Evolutionary conservation across 1,284 basidiomycete species (phyloP).

Genomic region (Apiotrichum mycotoxinovorans): DNA sequence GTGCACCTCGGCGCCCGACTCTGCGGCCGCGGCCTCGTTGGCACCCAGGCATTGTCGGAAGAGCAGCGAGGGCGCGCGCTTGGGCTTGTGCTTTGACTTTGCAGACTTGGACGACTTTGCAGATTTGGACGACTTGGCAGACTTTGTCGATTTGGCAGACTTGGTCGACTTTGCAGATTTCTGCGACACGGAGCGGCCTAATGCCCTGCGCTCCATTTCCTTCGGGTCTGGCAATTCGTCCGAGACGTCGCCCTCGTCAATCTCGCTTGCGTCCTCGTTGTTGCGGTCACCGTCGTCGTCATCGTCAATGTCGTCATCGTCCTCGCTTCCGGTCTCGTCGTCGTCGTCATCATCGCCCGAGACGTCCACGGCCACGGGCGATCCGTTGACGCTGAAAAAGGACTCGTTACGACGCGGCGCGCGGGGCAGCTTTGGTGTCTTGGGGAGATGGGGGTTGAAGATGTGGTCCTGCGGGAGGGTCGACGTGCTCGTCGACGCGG

Average conservation of each 20-base stretch:
- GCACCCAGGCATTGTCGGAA: conserved; percentile 30
- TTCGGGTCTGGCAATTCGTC: conserved; percentile 44
- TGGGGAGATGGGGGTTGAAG: conserved; percentile 41
- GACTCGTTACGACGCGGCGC: conserved; percentile 32
- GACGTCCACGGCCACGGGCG: conserved; percentile 15
- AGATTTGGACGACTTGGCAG: conserved; percentile 30
- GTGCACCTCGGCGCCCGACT: conserved; percentile 3
- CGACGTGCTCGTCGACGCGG: conserved; percentile 11
- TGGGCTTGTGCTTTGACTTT: not conserved
- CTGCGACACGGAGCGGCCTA: conserved; percentile 25
- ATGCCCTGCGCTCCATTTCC: conserved; percentile 28
- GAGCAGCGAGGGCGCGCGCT: conserved; percentile 23
- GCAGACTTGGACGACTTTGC: conserved; percentile 34
- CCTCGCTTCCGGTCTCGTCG: not conserved
- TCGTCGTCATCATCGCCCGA: not conserved
- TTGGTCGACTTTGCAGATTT: not conserved
- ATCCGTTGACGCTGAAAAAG: conserved; percentile 35
- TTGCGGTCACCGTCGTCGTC: conserved; percentile 26
- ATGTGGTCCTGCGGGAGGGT: conserved; percentile 43
- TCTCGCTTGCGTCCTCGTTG: not conserved
- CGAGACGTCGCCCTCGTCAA: conserved; percentile 26
- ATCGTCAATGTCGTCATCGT: conserved; percentile 11
- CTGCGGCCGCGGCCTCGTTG: not conserved
- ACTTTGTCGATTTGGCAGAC: not conserved
- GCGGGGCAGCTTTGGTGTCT: conserved; percentile 37